phyloP scores from a whole-genome alignment of 768 basidiomycete species.

The Phanerochaete sordida region DNA sequence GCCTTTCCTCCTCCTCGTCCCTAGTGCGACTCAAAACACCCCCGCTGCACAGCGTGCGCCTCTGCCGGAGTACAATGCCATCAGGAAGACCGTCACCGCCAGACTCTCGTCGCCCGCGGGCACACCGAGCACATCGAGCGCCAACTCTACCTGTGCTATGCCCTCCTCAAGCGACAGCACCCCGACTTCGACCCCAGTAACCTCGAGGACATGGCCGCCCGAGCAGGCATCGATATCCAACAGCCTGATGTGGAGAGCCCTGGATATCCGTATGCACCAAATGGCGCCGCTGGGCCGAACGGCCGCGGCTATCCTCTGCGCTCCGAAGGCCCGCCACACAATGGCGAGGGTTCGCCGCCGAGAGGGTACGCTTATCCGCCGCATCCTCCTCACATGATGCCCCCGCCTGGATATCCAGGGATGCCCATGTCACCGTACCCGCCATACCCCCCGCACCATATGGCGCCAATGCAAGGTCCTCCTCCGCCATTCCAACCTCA shows the following conservation, averaged over 20 bases:
- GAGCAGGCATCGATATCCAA: conserved; percentile 62
- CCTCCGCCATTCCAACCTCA: conserved; percentile 45
- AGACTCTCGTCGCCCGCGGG: conserved; percentile 81
- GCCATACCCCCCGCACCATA: conserved; percentile 27
- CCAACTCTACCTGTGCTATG: conserved; percentile 74
- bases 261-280: conserved; percentile 26
- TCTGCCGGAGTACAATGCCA: conserved; percentile 77
- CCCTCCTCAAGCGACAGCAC: conserved; percentile 70
- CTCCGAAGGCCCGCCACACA: conserved; percentile 17
- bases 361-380: conserved; percentile 21
- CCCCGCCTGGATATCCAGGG: conserved; percentile 39
- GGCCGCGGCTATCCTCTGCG: conserved; percentile 21
- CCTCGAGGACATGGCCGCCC: conserved; percentile 59
- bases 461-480: conserved; percentile 34
- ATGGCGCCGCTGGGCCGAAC: conserved; percentile 16
- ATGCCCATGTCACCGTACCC: conserved; percentile 39
- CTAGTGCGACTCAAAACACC: conserved; percentile 90
- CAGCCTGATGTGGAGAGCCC: conserved; percentile 13
- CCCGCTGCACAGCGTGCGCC: conserved; percentile 80
- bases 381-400: conserved; percentile 27
- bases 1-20: conserved; percentile 16
- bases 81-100: conserved; percentile 85
- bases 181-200: conserved; percentile 64
- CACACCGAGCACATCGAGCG: conserved; percentile 81
- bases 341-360: conserved; percentile 26